Percentiles rank a stretch among this genome's conserved stretches.
phyloP scores from a whole-genome alignment of 192 early-diverging fungal genomes.

The Spinellus fusiger region DNA sequence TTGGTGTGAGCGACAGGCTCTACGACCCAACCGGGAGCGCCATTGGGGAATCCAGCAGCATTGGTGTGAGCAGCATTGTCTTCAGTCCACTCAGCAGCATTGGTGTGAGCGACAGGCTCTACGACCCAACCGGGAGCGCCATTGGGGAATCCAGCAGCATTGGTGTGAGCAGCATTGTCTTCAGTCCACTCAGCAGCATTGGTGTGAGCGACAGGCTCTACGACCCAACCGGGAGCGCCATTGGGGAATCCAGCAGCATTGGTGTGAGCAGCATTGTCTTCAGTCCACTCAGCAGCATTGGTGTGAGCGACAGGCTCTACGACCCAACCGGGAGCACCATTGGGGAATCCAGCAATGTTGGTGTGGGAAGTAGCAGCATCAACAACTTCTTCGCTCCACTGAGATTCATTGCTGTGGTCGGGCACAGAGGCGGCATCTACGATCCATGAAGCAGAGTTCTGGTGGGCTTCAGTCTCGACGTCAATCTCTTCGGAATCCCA shows the following conservation, averaged over 20 bases:
- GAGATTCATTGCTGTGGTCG: not conserved
- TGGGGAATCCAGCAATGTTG: not conserved
- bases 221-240: not conserved
- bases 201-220: not conserved
- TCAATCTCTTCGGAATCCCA: not conserved
- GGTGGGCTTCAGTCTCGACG: not conserved
- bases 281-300: not conserved
- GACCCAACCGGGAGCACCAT: not conserved
- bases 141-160: not conserved
- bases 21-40: no score
- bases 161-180: not conserved
- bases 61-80: not conserved
- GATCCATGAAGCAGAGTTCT: not conserved
- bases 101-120: not conserved
- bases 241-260: not conserved
- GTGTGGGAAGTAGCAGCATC: not conserved
- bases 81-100: not conserved
- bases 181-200: not conserved
- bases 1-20: no score
- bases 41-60: not conserved
- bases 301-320: no score
- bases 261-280: not conserved
- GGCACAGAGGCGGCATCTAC: not conserved
- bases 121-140: not conserved
- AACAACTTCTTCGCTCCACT: not conserved